phyloP scores from a whole-genome alignment of 441 rosid genomes.

The Metrosideros polymorpha region DNA sequence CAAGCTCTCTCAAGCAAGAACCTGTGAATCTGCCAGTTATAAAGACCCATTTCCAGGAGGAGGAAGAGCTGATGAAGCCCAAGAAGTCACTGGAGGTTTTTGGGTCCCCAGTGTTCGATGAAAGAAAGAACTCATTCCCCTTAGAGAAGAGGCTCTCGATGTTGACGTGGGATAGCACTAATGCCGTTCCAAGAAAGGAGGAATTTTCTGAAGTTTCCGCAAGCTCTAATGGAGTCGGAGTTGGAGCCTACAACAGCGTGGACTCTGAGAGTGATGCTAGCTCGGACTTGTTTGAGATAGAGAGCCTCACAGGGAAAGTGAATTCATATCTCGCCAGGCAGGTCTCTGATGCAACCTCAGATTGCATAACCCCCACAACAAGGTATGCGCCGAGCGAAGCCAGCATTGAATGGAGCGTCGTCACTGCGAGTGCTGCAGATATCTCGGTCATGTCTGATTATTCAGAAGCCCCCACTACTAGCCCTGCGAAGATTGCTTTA shows the following conservation, averaged over 20 bases:
- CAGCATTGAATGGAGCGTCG: conserved; percentile 85
- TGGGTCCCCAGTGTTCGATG: conserved; percentile 37
- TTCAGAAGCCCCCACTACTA: conserved; percentile 27
- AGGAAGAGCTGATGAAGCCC: conserved; percentile 17
- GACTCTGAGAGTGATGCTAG: conserved; percentile 49
- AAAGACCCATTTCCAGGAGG: conserved; percentile 12
- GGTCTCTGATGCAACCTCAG: conserved; percentile 45
- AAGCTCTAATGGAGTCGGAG: conserved; percentile 1
- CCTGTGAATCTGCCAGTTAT: conserved; percentile 16
- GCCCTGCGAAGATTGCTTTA: conserved; percentile 17
- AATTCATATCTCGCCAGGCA: conserved; percentile 45
- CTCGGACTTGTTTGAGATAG: conserved; percentile 86
- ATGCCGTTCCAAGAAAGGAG: conserved; percentile 20
- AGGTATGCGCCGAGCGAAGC: conserved; percentile 81
- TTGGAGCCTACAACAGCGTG: conserved; percentile 13
- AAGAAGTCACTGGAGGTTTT: conserved; percentile 54
- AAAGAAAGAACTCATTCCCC: conserved; percentile 19
- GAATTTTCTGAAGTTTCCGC: conserved; percentile 16
- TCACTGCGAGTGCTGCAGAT: conserved; percentile 77
- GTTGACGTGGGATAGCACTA: conserved; percentile 32
- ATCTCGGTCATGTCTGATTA: conserved; percentile 52
- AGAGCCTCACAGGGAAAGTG: conserved; percentile 54
- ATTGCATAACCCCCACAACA: conserved; percentile 36
- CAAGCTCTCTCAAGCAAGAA: conserved; percentile 13
- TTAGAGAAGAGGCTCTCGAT: conserved; percentile 29